phyloP scores from a whole-genome alignment of 805 yeast species.

The Kodamaea kakaduensis region DNA sequence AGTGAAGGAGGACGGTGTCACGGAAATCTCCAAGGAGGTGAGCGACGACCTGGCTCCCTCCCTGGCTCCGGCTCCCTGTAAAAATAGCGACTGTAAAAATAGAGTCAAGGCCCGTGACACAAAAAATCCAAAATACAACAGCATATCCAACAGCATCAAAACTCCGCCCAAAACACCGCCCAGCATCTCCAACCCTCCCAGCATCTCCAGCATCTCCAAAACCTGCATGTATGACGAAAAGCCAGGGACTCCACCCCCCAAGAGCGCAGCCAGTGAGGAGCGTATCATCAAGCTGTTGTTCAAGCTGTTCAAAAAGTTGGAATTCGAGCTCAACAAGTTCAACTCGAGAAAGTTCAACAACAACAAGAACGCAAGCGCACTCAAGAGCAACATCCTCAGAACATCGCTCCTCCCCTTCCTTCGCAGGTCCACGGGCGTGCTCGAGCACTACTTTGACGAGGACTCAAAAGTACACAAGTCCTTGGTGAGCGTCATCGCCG shows the following conservation, averaged over 20 bases:
- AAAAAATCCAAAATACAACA: too few relatives aligned
- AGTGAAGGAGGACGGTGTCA: too few relatives aligned
- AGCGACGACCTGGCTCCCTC: background rate
- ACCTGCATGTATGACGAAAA: background rate
- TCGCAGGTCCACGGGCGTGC: constrained; percentile 22
- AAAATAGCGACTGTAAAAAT: too few relatives aligned
- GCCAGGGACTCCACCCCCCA: background rate
- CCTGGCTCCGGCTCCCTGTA: background rate
- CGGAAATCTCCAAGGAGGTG: too few relatives aligned
- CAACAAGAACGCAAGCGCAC: constrained; percentile 23
- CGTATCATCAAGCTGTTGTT: constrained; percentile 20
- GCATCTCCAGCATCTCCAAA: background rate
- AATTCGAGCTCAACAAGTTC: constrained; percentile 43
- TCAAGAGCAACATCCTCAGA: constrained; percentile 46
- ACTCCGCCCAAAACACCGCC: background rate
- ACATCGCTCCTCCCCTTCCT: constrained; percentile 45
- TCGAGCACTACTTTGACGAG: constrained; percentile 19
- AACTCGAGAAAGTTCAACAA: constrained; percentile 27
- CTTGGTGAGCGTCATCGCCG: constrained; percentile 28
- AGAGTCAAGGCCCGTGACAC: too few relatives aligned
- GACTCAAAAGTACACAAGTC: constrained; percentile 27
- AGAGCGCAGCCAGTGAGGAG: constrained; percentile 11
- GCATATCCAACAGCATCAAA: background rate
- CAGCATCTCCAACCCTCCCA: constrained; percentile 1
- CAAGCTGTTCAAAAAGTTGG: constrained; percentile 37